Conservation (phyloP, 2,329 filamentous ascomycete species). For the Cadophora sp. region DNA sequence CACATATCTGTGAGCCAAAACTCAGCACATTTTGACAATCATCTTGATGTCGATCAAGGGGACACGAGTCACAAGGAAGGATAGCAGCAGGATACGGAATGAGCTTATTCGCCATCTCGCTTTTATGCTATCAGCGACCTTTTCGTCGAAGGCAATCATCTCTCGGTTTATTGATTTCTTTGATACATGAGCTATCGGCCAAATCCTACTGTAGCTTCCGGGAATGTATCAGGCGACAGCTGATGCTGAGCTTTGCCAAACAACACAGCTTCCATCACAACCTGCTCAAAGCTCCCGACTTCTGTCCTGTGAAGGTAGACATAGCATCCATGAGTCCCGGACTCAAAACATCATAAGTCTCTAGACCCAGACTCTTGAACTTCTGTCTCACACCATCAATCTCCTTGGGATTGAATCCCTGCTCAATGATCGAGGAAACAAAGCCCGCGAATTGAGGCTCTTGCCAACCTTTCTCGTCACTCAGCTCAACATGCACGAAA, state of each 20-base stretch:
- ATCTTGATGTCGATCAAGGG: no score
- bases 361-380: conserved; percentile 60
- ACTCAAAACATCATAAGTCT: conserved; percentile 68
- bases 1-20: no score
- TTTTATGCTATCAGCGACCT: no score
- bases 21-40: no score
- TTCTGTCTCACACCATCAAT: conserved; percentile 61
- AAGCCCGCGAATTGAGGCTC: conserved; percentile 75
- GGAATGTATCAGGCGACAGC: not conserved
- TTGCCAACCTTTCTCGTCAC: conserved; percentile 68
- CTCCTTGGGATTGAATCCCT: conserved; percentile 62
- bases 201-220: not conserved
- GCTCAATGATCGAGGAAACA: conserved; percentile 72
- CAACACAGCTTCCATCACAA: not conserved
- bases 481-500: conserved; percentile 71
- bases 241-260: not conserved
- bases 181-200: no score
- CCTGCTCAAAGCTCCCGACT: conserved; percentile 14
- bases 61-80: no score
- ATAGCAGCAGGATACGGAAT: no score
- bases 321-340: conserved; percentile 69
- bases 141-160: no score
- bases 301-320: conserved; percentile 61
- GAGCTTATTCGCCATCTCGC: no score
- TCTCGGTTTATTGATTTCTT: no score